A percentile compares a stretch with the other conserved stretches of the same genome.
Evolutionary conservation across 2,329 filamentous ascomycete genomes (phyloP).

Genomic region (Stemphylium lycopersici): DNA sequence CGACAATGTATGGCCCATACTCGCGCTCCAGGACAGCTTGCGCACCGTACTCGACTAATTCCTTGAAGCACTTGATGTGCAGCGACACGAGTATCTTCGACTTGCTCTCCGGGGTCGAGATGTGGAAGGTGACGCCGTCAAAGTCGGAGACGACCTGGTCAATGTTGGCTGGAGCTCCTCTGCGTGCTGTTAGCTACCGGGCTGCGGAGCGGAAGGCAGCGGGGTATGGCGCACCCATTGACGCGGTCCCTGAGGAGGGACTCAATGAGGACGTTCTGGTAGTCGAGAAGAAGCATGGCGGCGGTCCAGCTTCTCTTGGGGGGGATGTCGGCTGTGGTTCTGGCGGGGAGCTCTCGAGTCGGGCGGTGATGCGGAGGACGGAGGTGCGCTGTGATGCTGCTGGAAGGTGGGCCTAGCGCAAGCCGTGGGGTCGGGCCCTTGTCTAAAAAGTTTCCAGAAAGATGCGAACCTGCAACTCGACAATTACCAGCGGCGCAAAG

Average conservation of each 20-base stretch:
- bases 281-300: slow-evolving; percentile 90
- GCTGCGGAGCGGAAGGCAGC: slow-evolving; percentile 37
- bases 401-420: slow-evolving; percentile 31
- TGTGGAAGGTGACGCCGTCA: slow-evolving; percentile 97
- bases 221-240: slow-evolving; percentile 68
- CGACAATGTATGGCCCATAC: slow-evolving; percentile 89
- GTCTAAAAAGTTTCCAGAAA: slow-evolving; percentile 43
- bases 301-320: slow-evolving; percentile 15
- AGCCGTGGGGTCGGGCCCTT: slow-evolving; percentile 32
- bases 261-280: slow-evolving; percentile 98
- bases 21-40: slow-evolving; percentile 90
- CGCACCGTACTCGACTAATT: slow-evolving; percentile 91
- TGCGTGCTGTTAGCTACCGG: slow-evolving; percentile 54
- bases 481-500: slow-evolving; percentile 17
- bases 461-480: slow-evolving; percentile 15
- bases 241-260: slow-evolving; percentile 95
- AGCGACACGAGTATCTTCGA: slow-evolving; percentile 94
- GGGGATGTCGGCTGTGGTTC: slow-evolving; percentile 5
- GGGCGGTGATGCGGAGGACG: slow-evolving; percentile 36
- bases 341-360: slow-evolving; percentile 33
- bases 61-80: slow-evolving; percentile 90
- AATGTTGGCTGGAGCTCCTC: slow-evolving; percentile 83
- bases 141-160: slow-evolving; percentile 99
- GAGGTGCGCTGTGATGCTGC: slow-evolving; percentile 38
- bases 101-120: slow-evolving; percentile 93